Base-by-base conservation (phyloP, 768 basidiomycete genomes). In the Gloeostereum incarnatum region DNA sequence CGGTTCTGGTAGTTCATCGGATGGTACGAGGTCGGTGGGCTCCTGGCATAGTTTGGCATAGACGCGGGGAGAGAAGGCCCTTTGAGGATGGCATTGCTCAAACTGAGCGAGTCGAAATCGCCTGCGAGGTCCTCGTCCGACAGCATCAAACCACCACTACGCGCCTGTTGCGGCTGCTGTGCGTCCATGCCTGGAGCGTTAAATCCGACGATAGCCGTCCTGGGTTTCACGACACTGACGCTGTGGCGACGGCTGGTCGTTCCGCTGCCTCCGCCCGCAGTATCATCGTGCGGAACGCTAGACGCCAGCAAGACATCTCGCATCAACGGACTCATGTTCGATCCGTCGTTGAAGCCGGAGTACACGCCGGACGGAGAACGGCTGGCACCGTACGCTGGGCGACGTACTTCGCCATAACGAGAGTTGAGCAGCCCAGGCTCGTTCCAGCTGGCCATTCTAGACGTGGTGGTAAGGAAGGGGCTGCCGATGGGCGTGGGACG, bases 321-420 rank as follows among this genome's bases (percentile, higher is more conserved):
- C n/a, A 85, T 74, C 53, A 91, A 90, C 0, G 87, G 88, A 45
- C 75, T 79, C 73, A 86, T 83, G 54, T 89, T 90, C 22, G 84
- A 82, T 27, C 74, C 57, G 57, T 88, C 69, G 57, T 71, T 74
- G 50, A 63, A 59, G 42, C 55, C 53, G 48, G 58, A 50, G 43
- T 56, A 57, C 42, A 54, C 58, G 46, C 63, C 63, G 49, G 64
- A 58, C 44, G 66, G 65, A 31, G 69, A 71, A 50, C 80, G 78
- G 66, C 75, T 78, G 39, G 48, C 47, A 43, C 63, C 36, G 31
- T 46, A 58, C 41, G 58, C 69, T 44, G 79, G 72, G 30, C 76
- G 73, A 59, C 74, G 77, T 37, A 80, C 69, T 36, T 81, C 78
- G 25, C 68, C 75, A 39, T 76, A 80, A 23, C 74, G 65, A 4